A percentile compares a stretch with the other conserved stretches of the same genome.
These are phyloP conservation scores for Globisporangium takayamanum DNA, from an alignment of 352 stramenopile genomes.

Conservation along the genomic window DNA sequence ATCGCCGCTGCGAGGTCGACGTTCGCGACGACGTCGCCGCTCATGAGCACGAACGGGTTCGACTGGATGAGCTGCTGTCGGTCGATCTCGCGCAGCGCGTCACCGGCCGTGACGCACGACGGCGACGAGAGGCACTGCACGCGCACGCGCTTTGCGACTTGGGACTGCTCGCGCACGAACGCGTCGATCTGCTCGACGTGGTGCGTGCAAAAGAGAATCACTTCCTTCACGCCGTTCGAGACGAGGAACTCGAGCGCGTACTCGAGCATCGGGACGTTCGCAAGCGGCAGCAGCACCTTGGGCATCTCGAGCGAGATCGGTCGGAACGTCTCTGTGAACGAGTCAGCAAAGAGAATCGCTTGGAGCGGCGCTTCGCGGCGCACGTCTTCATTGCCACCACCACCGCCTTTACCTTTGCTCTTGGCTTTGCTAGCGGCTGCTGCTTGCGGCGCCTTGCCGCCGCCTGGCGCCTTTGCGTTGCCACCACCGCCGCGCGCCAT, in stretches of 20 bases:
- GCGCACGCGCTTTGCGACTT: slow-evolving; percentile 47
- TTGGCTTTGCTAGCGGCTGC: slow-evolving; percentile 5
- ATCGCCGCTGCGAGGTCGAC: slow-evolving; percentile 85
- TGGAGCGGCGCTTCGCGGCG: slow-evolving; percentile 92
- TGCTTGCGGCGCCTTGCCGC: slow-evolving; percentile 4
- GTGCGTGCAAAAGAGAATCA: slow-evolving; percentile 92
- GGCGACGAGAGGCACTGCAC: slow-evolving; percentile 73
- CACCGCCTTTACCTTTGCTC: slow-evolving; percentile 10
- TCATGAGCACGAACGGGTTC: slow-evolving; percentile 97
- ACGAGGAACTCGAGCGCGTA: slow-evolving; percentile 97
- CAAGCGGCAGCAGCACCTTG: slow-evolving; percentile 94
- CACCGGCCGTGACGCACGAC: slow-evolving; percentile 86
- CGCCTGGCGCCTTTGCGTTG: slow-evolving; percentile 6
- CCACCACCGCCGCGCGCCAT: slow-evolving; percentile 21
- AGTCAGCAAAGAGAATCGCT: slow-evolving; percentile 95
- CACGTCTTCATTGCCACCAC: slow-evolving; percentile 52
- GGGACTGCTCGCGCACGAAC: slow-evolving; percentile 64
- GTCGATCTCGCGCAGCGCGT: slow-evolving; percentile 96
- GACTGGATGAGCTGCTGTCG: slow-evolving; percentile 90
- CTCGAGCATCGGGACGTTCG: slow-evolving; percentile 96
- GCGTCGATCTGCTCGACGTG: slow-evolving; percentile 84
- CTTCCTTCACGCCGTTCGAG: slow-evolving; percentile 90
- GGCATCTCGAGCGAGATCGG: slow-evolving; percentile 83
- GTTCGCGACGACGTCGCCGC: slow-evolving; percentile 95
- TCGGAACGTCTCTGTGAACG: slow-evolving; percentile 92